phyloP scores from a whole-genome alignment of 176 grass and related monocot genomes.

The Tillandsia fasciculata region DNA sequence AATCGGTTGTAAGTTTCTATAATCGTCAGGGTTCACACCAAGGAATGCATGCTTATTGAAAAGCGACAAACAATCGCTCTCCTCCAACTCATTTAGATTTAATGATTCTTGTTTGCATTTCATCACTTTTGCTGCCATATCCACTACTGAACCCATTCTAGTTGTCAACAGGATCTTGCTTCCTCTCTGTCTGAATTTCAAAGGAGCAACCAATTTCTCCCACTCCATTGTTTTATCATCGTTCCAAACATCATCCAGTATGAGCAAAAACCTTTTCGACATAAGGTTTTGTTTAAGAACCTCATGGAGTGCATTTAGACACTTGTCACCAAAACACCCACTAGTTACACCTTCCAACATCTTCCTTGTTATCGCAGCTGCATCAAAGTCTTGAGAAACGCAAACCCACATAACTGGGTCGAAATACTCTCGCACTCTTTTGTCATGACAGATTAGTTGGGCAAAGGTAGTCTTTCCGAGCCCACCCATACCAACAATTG shows the following conservation, averaged over 20 bases:
- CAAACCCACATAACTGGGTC: slow-evolving; percentile 12
- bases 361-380: slow-evolving; percentile 1
- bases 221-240: not conserved
- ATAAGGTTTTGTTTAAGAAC: slow-evolving; percentile 1
- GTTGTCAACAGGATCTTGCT: slow-evolving; percentile 21
- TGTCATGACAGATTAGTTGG: slow-evolving; percentile 7
- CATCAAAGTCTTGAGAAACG: slow-evolving; percentile 12
- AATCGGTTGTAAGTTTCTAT: slow-evolving; percentile 6
- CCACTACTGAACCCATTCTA: not conserved
- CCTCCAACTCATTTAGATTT: not conserved
- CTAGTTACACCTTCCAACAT: not conserved
- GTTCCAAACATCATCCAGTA: slow-evolving; percentile 29
- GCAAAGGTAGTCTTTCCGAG: slow-evolving; percentile 11
- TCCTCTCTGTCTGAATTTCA: slow-evolving; percentile 15
- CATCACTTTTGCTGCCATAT: slow-evolving; percentile 12
- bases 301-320: slow-evolving; percentile 9
- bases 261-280: slow-evolving; percentile 16
- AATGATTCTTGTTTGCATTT: not conserved
- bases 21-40: slow-evolving; percentile 4
- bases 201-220: slow-evolving; percentile 2
- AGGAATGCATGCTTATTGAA: slow-evolving; percentile 16
- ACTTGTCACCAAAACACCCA: too few species aligned
- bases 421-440: slow-evolving; percentile 7
- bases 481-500: slow-evolving; percentile 16
- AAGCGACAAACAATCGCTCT: not conserved